These are phyloP conservation scores for Lasiodiplodia gonubiensis DNA, from an alignment of 2,329 filamentous ascomycete species.

Conservation along the genomic window DNA sequence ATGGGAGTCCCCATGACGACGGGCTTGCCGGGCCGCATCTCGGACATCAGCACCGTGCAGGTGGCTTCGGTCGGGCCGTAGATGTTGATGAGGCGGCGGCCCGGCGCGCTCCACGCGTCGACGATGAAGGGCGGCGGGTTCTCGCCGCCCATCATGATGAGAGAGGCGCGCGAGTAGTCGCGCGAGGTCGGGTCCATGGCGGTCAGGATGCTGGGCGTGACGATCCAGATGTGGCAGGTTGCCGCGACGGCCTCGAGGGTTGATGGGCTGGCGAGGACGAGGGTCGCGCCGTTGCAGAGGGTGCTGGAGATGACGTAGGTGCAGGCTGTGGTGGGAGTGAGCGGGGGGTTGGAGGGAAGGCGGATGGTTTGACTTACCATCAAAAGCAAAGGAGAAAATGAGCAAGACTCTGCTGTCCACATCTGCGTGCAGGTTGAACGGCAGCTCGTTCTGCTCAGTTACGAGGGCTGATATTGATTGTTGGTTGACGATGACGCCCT, in stretches of 20 bases:
- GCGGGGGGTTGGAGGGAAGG: background rate
- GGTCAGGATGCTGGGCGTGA: conserved; percentile 18
- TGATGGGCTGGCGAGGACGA: conserved; percentile 4
- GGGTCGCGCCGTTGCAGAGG: conserved; percentile 43
- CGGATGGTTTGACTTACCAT: conserved; percentile 46
- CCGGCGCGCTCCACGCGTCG: background rate
- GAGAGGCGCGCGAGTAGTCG: background rate
- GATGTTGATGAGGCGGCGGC: conserved; percentile 23
- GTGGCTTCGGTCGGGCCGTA: conserved; percentile 29
- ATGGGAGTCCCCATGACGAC: conserved; percentile 21
- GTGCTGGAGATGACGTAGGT: conserved; percentile 63
- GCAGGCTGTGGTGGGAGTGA: conserved; percentile 31
- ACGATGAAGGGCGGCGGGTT: background rate
- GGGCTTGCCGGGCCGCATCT: conserved; percentile 21
- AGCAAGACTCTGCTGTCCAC: conserved; percentile 4
- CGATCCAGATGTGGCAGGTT: background rate
- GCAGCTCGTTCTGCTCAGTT: background rate
- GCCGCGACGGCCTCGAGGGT: background rate
- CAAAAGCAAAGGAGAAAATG: conserved; percentile 57
- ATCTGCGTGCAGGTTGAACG: conserved; percentile 3
- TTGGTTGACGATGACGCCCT: conserved; percentile 35
- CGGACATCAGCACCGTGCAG: conserved; percentile 19
- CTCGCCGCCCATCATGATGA: conserved; percentile 20
- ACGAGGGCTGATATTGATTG: conserved; percentile 3
- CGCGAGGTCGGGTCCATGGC: conserved; percentile 9